A percentile compares a stretch with the other conserved stretches of the same genome.
These are phyloP conservation scores for Calycina herbarum DNA, from an alignment of 2,329 filamentous ascomycete species.

Conservation along the genomic window DNA sequence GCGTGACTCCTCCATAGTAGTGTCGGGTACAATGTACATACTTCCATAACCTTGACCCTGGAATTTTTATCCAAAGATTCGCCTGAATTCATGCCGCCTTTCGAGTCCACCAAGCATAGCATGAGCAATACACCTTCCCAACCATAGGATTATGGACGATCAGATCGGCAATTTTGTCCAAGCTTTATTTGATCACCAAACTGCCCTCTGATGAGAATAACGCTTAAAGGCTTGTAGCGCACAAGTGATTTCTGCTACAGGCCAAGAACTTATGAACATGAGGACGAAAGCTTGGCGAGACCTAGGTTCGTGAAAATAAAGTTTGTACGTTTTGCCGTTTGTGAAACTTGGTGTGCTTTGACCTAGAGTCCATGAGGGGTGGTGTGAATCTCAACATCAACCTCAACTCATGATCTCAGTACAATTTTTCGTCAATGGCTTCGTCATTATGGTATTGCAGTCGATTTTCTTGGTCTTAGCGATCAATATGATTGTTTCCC, in stretches of 20 bases:
- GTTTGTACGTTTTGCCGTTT: neutral
- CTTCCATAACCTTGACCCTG: neutral
- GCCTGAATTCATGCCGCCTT: neutral
- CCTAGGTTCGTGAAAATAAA: neutral
- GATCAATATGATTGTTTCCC: neutral
- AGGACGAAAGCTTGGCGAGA: neutral
- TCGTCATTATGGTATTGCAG: neutral
- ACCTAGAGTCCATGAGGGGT: neutral
- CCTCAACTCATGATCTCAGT: neutral
- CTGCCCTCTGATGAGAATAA: neutral
- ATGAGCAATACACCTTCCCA: neutral
- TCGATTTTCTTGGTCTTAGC: no score
- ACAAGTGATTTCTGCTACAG: slow-evolving; percentile 1
- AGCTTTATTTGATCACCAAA: neutral
- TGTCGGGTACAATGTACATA: no score
- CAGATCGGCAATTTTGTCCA: neutral
- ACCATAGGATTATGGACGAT: neutral
- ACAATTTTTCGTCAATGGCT: neutral
- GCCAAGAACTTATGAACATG: neutral
- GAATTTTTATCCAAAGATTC: slow-evolving; percentile 1
- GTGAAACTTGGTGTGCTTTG: slow-evolving; percentile 2
- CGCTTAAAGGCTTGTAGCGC: neutral
- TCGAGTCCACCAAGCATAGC: neutral
- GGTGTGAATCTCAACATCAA: neutral
- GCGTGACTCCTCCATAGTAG: no score